Evolutionary conservation across 371 early-diverging fungal genomes (phyloP).

Genomic region (Mortierella sp.): DNA sequence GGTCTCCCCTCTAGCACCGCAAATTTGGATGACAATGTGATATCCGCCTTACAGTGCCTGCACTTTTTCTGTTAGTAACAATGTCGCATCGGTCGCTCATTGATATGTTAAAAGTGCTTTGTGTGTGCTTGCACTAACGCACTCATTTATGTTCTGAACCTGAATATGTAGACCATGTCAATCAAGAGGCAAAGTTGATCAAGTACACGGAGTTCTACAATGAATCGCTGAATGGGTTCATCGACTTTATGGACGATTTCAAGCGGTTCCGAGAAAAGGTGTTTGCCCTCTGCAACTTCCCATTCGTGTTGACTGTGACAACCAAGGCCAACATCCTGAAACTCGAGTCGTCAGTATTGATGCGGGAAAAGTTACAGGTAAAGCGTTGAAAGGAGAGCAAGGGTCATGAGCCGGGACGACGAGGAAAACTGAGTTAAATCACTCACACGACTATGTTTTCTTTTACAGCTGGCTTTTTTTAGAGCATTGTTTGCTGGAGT

Average conservation of each 20-base stretch:
- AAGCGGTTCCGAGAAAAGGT: conserved; percentile 72
- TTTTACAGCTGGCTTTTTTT: conserved; percentile 78
- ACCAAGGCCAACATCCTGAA: conserved; percentile 79
- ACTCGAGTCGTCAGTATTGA: conserved; percentile 74
- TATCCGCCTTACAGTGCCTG: conserved; percentile 49
- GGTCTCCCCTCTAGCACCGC: conserved; percentile 45
- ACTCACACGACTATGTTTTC: neutral
- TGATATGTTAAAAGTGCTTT: neutral
- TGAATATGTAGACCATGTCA: conserved; percentile 38
- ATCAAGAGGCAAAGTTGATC: conserved; percentile 51
- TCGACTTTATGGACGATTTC: conserved; percentile 81
- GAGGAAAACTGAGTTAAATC: neutral
- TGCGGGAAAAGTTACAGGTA: conserved; percentile 65
- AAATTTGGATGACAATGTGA: conserved; percentile 45
- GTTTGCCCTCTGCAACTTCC: conserved; percentile 76
- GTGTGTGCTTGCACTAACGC: neutral
- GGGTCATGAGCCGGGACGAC: neutral
- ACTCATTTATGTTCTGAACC: neutral
- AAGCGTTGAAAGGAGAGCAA: neutral
- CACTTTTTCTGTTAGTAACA: conserved; percentile 43
- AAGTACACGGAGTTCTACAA: conserved; percentile 74
- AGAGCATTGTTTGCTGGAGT: conserved; percentile 89
- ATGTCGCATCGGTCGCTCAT: neutral
- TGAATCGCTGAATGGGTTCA: conserved; percentile 68
- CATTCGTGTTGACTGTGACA: conserved; percentile 74